Evolutionary conservation across 1,139 yeast species (phyloP).

Genomic region (Yamadazyma siamensis): DNA sequence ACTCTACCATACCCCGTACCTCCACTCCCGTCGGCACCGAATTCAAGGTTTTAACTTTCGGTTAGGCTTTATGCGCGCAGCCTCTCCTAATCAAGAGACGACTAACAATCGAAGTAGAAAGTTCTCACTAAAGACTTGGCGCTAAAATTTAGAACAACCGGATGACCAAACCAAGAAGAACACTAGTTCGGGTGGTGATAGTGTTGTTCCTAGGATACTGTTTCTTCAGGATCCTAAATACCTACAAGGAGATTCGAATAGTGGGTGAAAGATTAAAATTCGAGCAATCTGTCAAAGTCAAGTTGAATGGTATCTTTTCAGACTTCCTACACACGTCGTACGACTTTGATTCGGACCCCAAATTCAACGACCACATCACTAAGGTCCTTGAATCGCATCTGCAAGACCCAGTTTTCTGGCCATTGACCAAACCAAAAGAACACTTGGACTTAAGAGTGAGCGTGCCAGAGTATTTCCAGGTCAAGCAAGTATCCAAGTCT

Average conservation of each 20-base stretch:
- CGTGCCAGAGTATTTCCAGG: slow-evolving; percentile 17
- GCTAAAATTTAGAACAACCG: no score
- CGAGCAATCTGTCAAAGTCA: slow-evolving; percentile 13
- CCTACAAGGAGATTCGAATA: neutral
- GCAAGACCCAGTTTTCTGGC: slow-evolving; percentile 28
- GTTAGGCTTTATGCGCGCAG: no score
- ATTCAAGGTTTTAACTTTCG: no score
- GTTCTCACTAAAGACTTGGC: no score
- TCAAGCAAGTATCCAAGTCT: neutral
- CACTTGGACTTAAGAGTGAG: slow-evolving; percentile 10
- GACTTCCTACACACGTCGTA: slow-evolving; percentile 18
- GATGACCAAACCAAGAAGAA: slow-evolving; percentile 6
- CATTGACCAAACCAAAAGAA: slow-evolving; percentile 13
- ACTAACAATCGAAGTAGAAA: no score
- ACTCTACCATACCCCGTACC: no score
- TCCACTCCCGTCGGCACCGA: no score
- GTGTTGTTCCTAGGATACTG: no score
- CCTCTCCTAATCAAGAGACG: no score
- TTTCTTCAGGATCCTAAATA: no score
- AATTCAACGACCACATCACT: slow-evolving; percentile 15
- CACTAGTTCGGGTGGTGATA: slow-evolving; percentile 6
- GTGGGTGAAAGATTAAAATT: slow-evolving; percentile 3
- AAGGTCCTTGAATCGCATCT: slow-evolving; percentile 14
- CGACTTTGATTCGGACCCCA: slow-evolving; percentile 18
- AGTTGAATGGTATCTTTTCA: slow-evolving; percentile 17